Evolutionary conservation across 2,329 filamentous ascomycete genomes (phyloP).

Genomic region (Sordariomycetes sp.): DNA sequence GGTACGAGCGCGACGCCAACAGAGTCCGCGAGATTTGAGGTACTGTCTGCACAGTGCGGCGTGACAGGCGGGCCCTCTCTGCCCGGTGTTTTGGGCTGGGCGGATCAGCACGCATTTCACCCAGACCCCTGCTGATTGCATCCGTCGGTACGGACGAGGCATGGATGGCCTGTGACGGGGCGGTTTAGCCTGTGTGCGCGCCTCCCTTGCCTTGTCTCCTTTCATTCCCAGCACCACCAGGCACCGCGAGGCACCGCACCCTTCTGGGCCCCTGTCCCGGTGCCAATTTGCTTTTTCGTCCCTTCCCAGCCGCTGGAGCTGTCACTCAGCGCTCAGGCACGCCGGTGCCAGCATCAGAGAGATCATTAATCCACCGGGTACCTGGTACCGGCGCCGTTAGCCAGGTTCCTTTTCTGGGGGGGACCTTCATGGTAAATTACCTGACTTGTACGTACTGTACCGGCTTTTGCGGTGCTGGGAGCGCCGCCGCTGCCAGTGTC

Average conservation of each 20-base stretch:
- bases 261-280: neutral
- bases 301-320: neutral
- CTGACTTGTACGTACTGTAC: no score
- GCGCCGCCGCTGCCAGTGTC: no score
- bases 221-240: no score
- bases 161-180: slow-evolving; percentile 1
- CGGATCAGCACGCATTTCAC: slow-evolving; percentile 6
- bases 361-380: neutral
- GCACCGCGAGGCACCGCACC: no score
- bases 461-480: no score
- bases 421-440: slow-evolving; percentile 4
- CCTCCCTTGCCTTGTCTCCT: slow-evolving; percentile 1
- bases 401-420: no score
- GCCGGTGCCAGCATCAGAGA: slow-evolving; percentile 1
- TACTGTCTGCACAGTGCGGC: slow-evolving; percentile 2
- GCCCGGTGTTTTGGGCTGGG: slow-evolving; percentile 6
- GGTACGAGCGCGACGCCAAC: no score
- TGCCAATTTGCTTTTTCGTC: slow-evolving; percentile 1
- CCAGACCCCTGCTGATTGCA: slow-evolving; percentile 4
- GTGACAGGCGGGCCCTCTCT: neutral
- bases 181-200: neutral
- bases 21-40: no score
- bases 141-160: slow-evolving; percentile 2
- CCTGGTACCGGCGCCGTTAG: neutral
- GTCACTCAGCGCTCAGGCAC: slow-evolving; percentile 5